Percentiles rank a stretch among this genome's conserved stretches.
These are phyloP conservation scores for Laetiporus sulphureus DNA, from an alignment of 1,284 basidiomycete species.

Conservation along the genomic window DNA sequence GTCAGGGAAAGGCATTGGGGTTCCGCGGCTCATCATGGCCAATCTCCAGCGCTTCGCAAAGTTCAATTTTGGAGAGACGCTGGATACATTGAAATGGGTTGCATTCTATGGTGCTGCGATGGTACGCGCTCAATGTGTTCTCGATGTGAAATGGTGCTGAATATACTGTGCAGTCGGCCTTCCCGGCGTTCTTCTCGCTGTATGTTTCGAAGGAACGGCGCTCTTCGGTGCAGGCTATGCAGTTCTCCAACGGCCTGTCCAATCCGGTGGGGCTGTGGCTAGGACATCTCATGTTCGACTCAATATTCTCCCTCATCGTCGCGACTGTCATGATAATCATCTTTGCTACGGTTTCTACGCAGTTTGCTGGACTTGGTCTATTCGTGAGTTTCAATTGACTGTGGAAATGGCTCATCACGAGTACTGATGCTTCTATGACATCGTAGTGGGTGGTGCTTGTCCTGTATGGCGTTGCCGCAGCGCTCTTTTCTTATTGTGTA, in stretches of 20 bases:
- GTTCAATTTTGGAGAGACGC: slow-evolving; percentile 41
- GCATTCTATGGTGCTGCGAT: slow-evolving; percentile 64
- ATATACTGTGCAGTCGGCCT: no score
- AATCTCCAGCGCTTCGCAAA: slow-evolving; percentile 51
- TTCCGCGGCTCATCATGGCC: slow-evolving; percentile 44
- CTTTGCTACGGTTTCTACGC: slow-evolving; percentile 48
- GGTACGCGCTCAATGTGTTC: no score
- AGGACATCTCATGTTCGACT: slow-evolving; percentile 73
- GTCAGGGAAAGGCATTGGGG: slow-evolving; percentile 28
- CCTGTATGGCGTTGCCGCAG: slow-evolving; percentile 63
- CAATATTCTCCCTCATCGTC: slow-evolving; percentile 49
- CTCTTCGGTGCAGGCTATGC: slow-evolving; percentile 72
- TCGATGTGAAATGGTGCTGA: no score
- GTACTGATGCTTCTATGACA: no score
- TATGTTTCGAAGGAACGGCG: slow-evolving; percentile 67
- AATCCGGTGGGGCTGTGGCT: slow-evolving; percentile 72
- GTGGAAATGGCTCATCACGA: no score
- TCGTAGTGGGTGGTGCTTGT: slow-evolving; percentile 63
- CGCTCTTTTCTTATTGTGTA: slow-evolving; percentile 63
- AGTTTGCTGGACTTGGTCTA: slow-evolving; percentile 68
- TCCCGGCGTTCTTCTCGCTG: slow-evolving; percentile 73
- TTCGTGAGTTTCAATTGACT: slow-evolving; percentile 39
- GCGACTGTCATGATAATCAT: slow-evolving; percentile 59
- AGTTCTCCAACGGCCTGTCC: slow-evolving; percentile 70
- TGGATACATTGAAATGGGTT: slow-evolving; percentile 58